These are phyloP conservation scores for Fusarium sp. DNA, from an alignment of 2,329 filamentous ascomycete species.

Conservation along the genomic window DNA sequence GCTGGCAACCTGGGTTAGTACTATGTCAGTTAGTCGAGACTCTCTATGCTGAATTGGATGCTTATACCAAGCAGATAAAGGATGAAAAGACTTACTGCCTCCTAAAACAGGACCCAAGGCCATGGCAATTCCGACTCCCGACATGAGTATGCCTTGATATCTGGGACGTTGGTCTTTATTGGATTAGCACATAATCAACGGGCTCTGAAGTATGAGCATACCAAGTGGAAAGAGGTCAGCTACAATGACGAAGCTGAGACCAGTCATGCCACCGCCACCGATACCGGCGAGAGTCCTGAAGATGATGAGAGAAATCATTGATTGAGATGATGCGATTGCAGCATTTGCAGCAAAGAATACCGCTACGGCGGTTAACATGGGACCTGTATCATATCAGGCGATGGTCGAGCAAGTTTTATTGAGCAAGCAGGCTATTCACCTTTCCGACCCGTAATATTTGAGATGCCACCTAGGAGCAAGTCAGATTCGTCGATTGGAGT, in stretches of 20 bases:
- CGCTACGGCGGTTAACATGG: too few relatives aligned
- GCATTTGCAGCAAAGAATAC: too few relatives aligned
- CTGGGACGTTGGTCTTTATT: background rate
- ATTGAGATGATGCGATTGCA: too few relatives aligned
- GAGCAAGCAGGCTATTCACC: too few relatives aligned
- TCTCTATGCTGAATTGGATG: too few relatives aligned
- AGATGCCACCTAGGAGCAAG: too few relatives aligned
- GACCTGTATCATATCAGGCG: too few relatives aligned
- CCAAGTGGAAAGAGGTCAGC: background rate
- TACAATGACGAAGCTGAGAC: background rate
- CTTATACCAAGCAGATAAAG: too few relatives aligned
- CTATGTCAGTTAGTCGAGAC: background rate
- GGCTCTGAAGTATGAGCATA: background rate
- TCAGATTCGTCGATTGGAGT: too few relatives aligned
- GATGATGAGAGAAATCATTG: background rate
- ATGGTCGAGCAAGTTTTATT: too few relatives aligned
- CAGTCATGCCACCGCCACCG: background rate
- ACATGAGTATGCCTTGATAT: background rate
- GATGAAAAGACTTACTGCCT: background rate
- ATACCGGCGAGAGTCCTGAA: background rate
- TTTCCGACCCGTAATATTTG: too few relatives aligned
- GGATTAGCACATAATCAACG: background rate
- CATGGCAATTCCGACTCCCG: background rate
- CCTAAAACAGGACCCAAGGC: background rate
- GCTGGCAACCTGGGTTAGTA: background rate